Conservation (phyloP, 2,329 filamentous ascomycete species). For the Epichloe coenophiala region DNA sequence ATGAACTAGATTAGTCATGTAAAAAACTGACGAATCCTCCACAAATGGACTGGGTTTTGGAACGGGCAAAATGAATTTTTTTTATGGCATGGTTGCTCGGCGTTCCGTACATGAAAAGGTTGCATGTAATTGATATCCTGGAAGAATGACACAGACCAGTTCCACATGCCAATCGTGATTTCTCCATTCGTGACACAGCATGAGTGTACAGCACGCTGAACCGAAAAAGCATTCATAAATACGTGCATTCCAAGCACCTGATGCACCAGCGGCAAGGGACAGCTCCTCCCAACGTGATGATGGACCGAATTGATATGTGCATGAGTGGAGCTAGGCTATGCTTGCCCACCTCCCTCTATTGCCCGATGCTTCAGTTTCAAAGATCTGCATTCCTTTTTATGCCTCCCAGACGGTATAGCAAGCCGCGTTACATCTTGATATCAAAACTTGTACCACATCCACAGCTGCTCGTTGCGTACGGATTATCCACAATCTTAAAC, state of each 20-base stretch:
- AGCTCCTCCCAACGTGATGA: no score
- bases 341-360: not conserved
- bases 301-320: not conserved
- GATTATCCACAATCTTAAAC: slow-evolving; percentile 95
- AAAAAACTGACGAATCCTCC: slow-evolving; percentile 4
- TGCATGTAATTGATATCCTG: slow-evolving; percentile 26
- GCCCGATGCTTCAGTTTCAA: not conserved
- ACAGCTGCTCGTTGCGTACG: slow-evolving; percentile 81
- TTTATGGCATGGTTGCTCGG: slow-evolving; percentile 23
- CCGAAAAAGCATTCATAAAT: no score
- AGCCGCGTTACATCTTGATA: slow-evolving; percentile 48
- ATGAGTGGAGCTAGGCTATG: slow-evolving; percentile 1
- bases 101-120: slow-evolving; percentile 25
- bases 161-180: slow-evolving; percentile 10
- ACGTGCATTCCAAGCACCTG: no score
- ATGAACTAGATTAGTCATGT: slow-evolving; percentile 64
- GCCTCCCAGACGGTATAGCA: not conserved
- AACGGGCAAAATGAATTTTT: slow-evolving; percentile 14
- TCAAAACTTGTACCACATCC: slow-evolving; percentile 97
- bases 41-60: slow-evolving; percentile 15
- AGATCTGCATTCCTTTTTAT: not conserved
- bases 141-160: slow-evolving; percentile 28
- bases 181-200: not conserved
- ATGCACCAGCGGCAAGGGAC: no score
- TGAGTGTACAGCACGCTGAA: no score